Conservation (phyloP, 2,329 filamentous ascomycete genomes). For the Chaetomium globosum region DNA sequence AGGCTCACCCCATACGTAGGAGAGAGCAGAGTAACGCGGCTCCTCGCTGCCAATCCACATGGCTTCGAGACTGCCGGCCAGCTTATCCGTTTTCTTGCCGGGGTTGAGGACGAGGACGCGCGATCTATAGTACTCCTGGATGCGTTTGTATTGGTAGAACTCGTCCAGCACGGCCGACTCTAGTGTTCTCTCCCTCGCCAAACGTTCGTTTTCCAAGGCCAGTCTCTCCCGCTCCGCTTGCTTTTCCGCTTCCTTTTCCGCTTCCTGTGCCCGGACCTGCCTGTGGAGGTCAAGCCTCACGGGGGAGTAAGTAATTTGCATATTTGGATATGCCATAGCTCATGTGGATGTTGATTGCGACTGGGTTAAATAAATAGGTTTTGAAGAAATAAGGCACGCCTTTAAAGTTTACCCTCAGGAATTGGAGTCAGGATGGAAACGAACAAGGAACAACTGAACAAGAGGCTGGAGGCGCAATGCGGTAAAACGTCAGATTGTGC, state of each 20-base stretch:
- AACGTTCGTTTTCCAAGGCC: slow-evolving; percentile 14
- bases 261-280: slow-evolving; percentile 20
- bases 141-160: slow-evolving; percentile 24
- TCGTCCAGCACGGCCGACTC: slow-evolving; percentile 22
- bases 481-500: background rate
- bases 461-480: background rate
- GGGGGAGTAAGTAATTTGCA: slow-evolving; percentile 13
- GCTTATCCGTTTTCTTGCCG: slow-evolving; percentile 18
- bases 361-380: background rate
- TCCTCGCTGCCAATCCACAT: background rate
- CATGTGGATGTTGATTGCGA: background rate
- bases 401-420: background rate
- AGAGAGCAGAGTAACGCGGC: slow-evolving; percentile 15
- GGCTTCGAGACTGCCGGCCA: slow-evolving; percentile 18
- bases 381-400: no score
- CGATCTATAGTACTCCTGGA: slow-evolving; percentile 7
- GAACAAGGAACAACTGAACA: background rate
- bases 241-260: slow-evolving; percentile 9
- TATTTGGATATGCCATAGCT: slow-evolving; percentile 10
- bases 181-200: slow-evolving; percentile 16
- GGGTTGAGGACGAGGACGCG: slow-evolving; percentile 22
- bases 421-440: background rate
- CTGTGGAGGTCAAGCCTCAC: slow-evolving; percentile 16
- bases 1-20: slow-evolving; percentile 25
- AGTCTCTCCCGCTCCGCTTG: slow-evolving; percentile 13